phyloP scores from a whole-genome alignment of 257 asterid genomes.

The Misopates orontium region DNA sequence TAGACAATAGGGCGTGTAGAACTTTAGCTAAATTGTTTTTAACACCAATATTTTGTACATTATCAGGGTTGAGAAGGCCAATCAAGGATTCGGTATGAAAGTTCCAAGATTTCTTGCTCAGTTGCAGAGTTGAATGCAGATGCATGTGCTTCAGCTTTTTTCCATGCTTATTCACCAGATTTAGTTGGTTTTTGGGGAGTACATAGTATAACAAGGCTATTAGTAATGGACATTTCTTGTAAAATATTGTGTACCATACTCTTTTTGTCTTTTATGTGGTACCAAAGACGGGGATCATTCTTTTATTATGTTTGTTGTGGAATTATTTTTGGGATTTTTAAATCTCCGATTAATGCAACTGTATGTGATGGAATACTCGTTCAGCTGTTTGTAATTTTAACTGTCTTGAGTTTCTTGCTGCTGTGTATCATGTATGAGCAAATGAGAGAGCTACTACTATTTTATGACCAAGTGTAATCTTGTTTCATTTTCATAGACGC shows the following conservation, averaged over 20 bases:
- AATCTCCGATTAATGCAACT: too few relatives aligned
- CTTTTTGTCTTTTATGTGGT: background rate
- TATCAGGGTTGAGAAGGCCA: constrained; percentile 77
- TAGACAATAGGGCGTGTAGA: too few relatives aligned
- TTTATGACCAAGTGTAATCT: too few relatives aligned
- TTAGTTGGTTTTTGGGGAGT: background rate
- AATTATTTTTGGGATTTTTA: too few relatives aligned
- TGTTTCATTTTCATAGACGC: too few relatives aligned
- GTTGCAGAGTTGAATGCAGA: constrained; percentile 32
- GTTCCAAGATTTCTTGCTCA: constrained; percentile 57
- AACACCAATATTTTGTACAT: constrained; percentile 23
- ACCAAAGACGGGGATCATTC: too few relatives aligned
- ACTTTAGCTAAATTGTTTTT: background rate
- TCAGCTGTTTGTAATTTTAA: too few relatives aligned
- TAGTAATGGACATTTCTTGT: background rate
- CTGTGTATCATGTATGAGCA: too few relatives aligned
- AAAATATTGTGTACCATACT: background rate
- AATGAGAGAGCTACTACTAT: too few relatives aligned
- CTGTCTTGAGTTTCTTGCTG: too few relatives aligned
- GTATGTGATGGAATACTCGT: too few relatives aligned
- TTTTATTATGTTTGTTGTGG: too few relatives aligned
- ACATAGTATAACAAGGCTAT: background rate
- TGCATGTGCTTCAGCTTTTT: constrained; percentile 16
- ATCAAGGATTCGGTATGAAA: constrained; percentile 95
- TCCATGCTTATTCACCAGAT: background rate